Evolutionary conservation across 768 basidiomycete species (phyloP), one percentile per base, ranked within the genome.

Genomic region (Pulveroboletus sp.): DNA sequence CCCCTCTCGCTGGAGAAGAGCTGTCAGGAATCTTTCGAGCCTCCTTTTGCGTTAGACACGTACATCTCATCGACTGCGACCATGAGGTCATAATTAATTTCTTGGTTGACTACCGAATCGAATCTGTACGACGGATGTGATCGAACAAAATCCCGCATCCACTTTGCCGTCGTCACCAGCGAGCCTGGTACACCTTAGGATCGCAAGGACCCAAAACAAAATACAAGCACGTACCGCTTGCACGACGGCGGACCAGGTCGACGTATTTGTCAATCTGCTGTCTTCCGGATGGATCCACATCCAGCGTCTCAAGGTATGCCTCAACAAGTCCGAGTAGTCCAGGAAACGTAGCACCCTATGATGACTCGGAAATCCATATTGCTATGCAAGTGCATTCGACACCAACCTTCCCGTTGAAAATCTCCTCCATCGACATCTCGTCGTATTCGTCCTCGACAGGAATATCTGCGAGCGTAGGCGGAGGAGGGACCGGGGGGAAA

Each of bases 61-160:
- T 68, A 96, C 90, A 98, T 87, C 67, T 92, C 88, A 63, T 98
- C 94, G 6, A 96, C 71, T 2, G 91, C 89, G 39, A 83, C 76
- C 64, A 96, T 75, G 26, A 99, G 77, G 70, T 99, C 96, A 64
- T 94, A 96, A 63, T 93, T 96, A 63, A 98, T 92, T 69, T 88
- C 84, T 60, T 90, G 79, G 44, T 77, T 86, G 17, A 99, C 91
- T 44, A 88, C 86, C n/a, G 93, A 95, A 70, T 99, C 93, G 43
- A 81, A 78, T 67, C 87, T 85, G 73, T 99, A 99, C n/a, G 73
- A 78, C 8, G 94, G 90, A 67, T 99, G 96, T 2, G 83, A 78
- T 24, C 83, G 82, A 38, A 99, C 88, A 69, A 97, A 98, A 41
- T 87, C 78, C 32, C 96, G 81, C 49, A 96, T 93, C 93, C 93